A percentile compares a stretch with the other conserved stretches of the same genome.
Evolutionary conservation across 768 basidiomycete species (phyloP).

Genomic region (Macrocybe gigantea): DNA sequence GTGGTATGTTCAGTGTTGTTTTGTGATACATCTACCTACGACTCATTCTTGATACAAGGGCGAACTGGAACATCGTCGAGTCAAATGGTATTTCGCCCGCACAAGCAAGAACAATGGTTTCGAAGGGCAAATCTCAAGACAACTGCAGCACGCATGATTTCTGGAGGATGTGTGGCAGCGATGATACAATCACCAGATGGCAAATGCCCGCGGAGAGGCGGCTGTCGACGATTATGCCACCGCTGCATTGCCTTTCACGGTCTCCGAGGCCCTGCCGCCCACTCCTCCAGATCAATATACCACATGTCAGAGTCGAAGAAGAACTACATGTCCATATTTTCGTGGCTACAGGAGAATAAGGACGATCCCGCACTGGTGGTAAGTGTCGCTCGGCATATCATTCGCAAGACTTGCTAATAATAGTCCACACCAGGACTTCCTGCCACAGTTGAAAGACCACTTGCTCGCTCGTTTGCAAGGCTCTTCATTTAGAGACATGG

Average conservation of each 20-base stretch:
- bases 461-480: background rate
- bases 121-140: slow-evolving; percentile 16
- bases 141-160: slow-evolving; percentile 7
- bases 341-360: slow-evolving; percentile 1
- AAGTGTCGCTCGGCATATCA: background rate
- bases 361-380: background rate
- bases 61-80: slow-evolving; percentile 27
- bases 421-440: background rate
- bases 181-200: background rate
- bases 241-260: background rate
- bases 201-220: background rate
- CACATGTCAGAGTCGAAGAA: slow-evolving; percentile 17
- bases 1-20: slow-evolving; percentile 13
- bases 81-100: slow-evolving; percentile 26
- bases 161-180: slow-evolving; percentile 5
- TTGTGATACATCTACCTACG: background rate
- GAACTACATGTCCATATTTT: slow-evolving; percentile 18
- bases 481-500: background rate
- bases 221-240: background rate
- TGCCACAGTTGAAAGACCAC: background rate
- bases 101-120: slow-evolving; percentile 23
- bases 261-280: background rate
- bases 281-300: slow-evolving; percentile 6
- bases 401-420: background rate
- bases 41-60: slow-evolving; percentile 17